Conservation (phyloP, 2,329 filamentous ascomycete genomes). For the Endothia cerciana region DNA sequence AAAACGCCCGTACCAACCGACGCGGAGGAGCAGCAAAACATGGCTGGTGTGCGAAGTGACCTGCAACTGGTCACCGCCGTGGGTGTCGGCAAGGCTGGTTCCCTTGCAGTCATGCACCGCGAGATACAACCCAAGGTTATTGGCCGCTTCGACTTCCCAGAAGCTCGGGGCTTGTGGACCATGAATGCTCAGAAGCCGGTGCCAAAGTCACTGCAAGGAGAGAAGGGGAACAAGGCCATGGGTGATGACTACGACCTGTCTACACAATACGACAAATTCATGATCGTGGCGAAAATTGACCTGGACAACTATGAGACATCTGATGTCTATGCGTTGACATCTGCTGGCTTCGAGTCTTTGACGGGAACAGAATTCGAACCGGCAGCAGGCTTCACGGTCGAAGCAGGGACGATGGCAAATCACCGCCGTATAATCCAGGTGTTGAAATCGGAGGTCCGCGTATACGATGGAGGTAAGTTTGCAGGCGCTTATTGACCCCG, state of each 20-base stretch:
- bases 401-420: slow-evolving; percentile 81
- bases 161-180: slow-evolving; percentile 80
- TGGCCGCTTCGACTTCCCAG: slow-evolving; percentile 71
- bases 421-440: slow-evolving; percentile 86
- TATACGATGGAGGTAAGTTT: slow-evolving; percentile 81
- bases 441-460: slow-evolving; percentile 82
- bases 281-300: slow-evolving; percentile 78
- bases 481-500: slow-evolving; percentile 16
- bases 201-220: slow-evolving; percentile 61
- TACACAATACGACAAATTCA: slow-evolving; percentile 73
- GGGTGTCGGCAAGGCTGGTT: slow-evolving; percentile 68
- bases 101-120: slow-evolving; percentile 76
- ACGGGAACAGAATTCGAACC: slow-evolving; percentile 89
- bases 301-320: slow-evolving; percentile 74
- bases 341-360: slow-evolving; percentile 73
- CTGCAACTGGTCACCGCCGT: slow-evolving; percentile 64
- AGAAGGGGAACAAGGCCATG: slow-evolving; percentile 53
- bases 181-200: slow-evolving; percentile 70
- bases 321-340: slow-evolving; percentile 76
- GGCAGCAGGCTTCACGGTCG: slow-evolving; percentile 82
- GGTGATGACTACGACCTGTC: slow-evolving; percentile 61
- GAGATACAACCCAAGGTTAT: slow-evolving; percentile 75
- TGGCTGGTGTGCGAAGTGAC: slow-evolving; percentile 55
- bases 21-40: slow-evolving; percentile 49
- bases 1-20: slow-evolving; percentile 50